phyloP scores from a whole-genome alignment of 257 asterid species.

The Knoxia roxburghii region DNA sequence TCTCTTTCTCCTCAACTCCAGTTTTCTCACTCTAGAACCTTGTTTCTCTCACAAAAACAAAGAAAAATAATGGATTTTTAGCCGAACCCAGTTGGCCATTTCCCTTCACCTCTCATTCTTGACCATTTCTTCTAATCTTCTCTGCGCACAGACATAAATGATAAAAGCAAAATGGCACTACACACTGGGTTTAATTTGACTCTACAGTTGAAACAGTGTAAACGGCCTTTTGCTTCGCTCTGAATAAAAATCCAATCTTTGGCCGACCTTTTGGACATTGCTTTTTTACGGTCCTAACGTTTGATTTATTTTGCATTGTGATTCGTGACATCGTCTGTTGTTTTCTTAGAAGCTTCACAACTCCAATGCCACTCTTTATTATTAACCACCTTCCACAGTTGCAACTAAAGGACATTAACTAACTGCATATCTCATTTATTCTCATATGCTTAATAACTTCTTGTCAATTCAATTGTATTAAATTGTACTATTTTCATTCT shows the following conservation, averaged over 20 bases:
- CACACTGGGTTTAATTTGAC: constrained; percentile 2
- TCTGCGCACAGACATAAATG: background rate
- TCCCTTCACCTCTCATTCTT: background rate
- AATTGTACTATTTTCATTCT: no score
- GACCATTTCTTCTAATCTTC: background rate
- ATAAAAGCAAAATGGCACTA: no score
- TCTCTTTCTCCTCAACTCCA: background rate
- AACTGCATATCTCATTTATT: background rate
- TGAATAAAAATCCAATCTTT: no score
- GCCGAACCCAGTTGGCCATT: constrained; percentile 8
- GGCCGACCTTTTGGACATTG: background rate
- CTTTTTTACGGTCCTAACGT: background rate
- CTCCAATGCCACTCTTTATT: background rate
- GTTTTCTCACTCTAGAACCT: constrained; percentile 12
- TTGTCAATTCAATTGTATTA: no score
- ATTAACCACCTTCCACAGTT: no score
- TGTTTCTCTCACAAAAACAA: constrained; percentile 6
- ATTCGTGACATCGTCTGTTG: background rate
- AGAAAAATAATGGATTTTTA: background rate
- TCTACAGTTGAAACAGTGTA: no score
- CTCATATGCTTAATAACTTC: no score
- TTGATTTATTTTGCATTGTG: background rate
- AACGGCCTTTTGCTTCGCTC: background rate
- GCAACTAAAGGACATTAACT: background rate
- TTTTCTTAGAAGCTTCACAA: background rate